These are phyloP conservation scores for Penicillium flavigenum DNA, from an alignment of 495 filamentous ascomycete genomes.

Conservation along the genomic window DNA sequence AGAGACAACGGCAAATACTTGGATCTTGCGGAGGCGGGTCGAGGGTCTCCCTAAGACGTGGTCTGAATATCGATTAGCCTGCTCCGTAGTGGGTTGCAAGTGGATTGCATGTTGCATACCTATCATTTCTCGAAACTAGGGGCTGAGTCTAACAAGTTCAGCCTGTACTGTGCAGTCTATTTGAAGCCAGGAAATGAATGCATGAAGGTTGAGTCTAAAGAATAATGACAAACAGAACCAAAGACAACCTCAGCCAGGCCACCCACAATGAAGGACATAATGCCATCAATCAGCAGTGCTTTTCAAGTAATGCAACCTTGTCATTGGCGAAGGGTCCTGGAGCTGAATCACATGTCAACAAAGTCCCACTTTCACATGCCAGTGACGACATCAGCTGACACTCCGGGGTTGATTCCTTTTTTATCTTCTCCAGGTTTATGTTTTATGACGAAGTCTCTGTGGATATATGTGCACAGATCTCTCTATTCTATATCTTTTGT, in stretches of 20 bases:
- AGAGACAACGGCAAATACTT: conserved; percentile 84
- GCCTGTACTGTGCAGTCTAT: conserved; percentile 3
- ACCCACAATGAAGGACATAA: conserved; percentile 13
- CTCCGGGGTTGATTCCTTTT: neutral
- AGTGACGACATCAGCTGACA: conserved; percentile 26
- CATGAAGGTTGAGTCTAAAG: neutral
- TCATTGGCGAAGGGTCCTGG: conserved; percentile 2
- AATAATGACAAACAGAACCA: neutral
- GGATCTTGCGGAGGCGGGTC: conserved; percentile 84
- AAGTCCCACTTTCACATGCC: conserved; percentile 35
- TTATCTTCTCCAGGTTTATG: neutral
- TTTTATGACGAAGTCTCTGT: neutral
- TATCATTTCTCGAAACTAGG: conserved; percentile 31
- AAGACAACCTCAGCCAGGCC: neutral
- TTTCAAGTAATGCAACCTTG: neutral
- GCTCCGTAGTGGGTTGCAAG: neutral
- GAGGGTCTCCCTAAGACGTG: conserved; percentile 92
- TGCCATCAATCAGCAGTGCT: neutral
- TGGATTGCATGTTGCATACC: conserved; percentile 19
- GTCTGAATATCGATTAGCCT: conserved; percentile 47
- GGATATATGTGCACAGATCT: neutral
- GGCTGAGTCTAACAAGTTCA: neutral
- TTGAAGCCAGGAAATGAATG: neutral
- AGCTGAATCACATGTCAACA: conserved; percentile 34
- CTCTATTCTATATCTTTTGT: conserved; percentile 18